phyloP scores from a whole-genome alignment of 306 rosid genomes.

The Fragaria iinumae region DNA sequence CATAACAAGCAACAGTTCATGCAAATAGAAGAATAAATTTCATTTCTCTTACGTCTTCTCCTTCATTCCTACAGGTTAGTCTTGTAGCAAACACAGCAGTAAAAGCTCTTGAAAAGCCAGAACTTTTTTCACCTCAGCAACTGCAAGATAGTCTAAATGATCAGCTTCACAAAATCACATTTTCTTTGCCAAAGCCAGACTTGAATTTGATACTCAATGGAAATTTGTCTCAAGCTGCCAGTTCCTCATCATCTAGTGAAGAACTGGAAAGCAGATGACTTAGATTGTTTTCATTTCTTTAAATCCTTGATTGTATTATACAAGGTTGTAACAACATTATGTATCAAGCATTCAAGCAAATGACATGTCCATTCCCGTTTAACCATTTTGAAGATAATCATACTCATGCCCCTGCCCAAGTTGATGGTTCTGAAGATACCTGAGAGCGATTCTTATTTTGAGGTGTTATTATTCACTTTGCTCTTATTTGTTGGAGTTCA shows the following conservation, averaged over 20 bases:
- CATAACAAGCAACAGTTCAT: neutral
- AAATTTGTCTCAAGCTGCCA: slow-evolving; percentile 15
- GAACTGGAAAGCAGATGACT: slow-evolving; percentile 4
- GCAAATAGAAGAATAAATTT: neutral
- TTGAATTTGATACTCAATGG: slow-evolving; percentile 23
- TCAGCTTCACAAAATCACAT: slow-evolving; percentile 27
- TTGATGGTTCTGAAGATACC: neutral
- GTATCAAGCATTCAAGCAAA: neutral
- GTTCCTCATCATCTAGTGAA: neutral
- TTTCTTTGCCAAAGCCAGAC: slow-evolving; percentile 18
- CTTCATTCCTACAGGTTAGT: slow-evolving; percentile 23
- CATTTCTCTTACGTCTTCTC: neutral
- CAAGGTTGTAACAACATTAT: neutral
- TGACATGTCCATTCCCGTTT: neutral
- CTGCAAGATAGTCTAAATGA: slow-evolving; percentile 35
- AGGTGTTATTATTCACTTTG: neutral
- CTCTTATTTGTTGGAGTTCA: neutral
- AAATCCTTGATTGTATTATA: neutral
- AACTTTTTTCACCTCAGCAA: slow-evolving; percentile 31
- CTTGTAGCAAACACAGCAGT: slow-evolving; percentile 35
- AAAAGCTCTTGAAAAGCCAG: slow-evolving; percentile 43
- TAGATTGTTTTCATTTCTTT: neutral
- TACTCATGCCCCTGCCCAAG: neutral
- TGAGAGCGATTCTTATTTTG: neutral
- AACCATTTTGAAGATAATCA: neutral